A percentile compares a stretch with the other conserved stretches of the same genome.
Conservation (phyloP, 768 basidiomycete species). For the Calocybe gangraenosa region DNA sequence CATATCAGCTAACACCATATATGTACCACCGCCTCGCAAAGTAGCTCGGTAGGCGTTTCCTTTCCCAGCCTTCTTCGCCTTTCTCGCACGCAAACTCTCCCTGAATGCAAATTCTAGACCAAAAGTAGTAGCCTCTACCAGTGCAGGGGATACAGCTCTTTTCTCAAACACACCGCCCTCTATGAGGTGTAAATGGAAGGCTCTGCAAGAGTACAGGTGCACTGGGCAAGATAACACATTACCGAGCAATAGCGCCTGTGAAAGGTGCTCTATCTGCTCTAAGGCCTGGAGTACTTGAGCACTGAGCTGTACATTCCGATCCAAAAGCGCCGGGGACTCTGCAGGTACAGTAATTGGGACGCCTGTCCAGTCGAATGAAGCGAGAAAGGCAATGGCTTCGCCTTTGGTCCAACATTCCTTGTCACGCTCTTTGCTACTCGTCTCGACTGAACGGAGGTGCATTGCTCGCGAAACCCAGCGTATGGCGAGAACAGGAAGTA, state of each 20-base stretch:
- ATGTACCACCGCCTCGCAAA: slow-evolving; percentile 24
- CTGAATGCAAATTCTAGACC: slow-evolving; percentile 47
- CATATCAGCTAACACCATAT: too few species aligned
- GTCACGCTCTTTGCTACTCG: slow-evolving; percentile 51
- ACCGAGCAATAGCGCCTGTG: slow-evolving; percentile 57
- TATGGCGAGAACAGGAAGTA: slow-evolving; percentile 51
- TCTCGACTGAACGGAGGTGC: slow-evolving; percentile 47
- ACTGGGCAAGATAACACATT: slow-evolving; percentile 41
- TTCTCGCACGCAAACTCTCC: slow-evolving; percentile 34
- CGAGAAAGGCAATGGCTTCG: slow-evolving; percentile 59
- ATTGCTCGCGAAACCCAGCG: slow-evolving; percentile 59
- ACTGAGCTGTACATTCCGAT: slow-evolving; percentile 63
- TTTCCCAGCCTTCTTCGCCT: slow-evolving; percentile 29
- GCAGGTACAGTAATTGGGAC: slow-evolving; percentile 3
- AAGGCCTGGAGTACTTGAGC: slow-evolving; percentile 60
- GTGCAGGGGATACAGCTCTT: slow-evolving; percentile 22
- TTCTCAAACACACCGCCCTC: slow-evolving; percentile 17
- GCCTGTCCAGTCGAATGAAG: slow-evolving; percentile 36
- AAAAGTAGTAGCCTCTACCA: slow-evolving; percentile 45
- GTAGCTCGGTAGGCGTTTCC: slow-evolving; percentile 10
- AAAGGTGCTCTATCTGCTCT: slow-evolving; percentile 56
- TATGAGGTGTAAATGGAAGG: slow-evolving; percentile 53
- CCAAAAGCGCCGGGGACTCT: slow-evolving; percentile 34
- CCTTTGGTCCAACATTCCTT: slow-evolving; percentile 64
- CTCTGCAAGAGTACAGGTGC: slow-evolving; percentile 52